Conservation (phyloP, 495 filamentous ascomycete genomes). For the Astrothelium macrocarpum region DNA sequence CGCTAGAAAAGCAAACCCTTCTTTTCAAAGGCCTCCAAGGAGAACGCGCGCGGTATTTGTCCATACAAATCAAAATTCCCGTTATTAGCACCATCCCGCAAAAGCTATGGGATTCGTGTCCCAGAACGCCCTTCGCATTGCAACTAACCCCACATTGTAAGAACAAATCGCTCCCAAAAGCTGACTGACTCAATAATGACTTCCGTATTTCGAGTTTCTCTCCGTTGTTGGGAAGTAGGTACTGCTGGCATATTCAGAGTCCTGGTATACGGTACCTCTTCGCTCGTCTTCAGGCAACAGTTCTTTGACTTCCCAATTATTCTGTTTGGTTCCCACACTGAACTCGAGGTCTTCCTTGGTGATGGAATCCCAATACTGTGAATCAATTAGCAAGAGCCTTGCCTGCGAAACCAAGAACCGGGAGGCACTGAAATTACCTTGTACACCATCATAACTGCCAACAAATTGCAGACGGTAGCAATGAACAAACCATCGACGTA, state of each 20-base stretch:
- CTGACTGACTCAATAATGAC: not conserved
- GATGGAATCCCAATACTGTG: constrained; percentile 97
- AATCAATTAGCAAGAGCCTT: not conserved
- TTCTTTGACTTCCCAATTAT: constrained; percentile 99
- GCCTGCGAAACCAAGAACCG: not conserved
- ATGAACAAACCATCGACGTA: constrained; percentile 95
- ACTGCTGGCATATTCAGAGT: constrained; percentile 56
- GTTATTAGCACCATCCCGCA: not conserved
- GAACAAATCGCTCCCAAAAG: not conserved
- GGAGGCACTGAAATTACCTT: constrained; percentile 52
- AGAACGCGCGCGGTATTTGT: not conserved
- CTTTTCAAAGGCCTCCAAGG: not conserved
- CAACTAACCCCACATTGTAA: not conserved
- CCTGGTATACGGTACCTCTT: constrained; percentile 65
- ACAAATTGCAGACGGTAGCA: constrained; percentile 82
- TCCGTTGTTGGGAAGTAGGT: constrained; percentile 31
- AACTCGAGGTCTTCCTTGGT: constrained; percentile 98
- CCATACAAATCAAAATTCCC: not conserved
- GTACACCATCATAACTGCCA: constrained; percentile 99
- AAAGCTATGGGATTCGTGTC: not conserved
- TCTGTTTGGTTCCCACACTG: constrained; percentile 84
- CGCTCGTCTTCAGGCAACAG: constrained; percentile 80
- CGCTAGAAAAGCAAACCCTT: not conserved
- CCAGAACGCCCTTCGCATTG: not conserved
- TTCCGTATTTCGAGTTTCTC: constrained; percentile 2